phyloP scores from a whole-genome alignment of 1,139 yeast species.

The Debaryomyces nepalensis region DNA sequence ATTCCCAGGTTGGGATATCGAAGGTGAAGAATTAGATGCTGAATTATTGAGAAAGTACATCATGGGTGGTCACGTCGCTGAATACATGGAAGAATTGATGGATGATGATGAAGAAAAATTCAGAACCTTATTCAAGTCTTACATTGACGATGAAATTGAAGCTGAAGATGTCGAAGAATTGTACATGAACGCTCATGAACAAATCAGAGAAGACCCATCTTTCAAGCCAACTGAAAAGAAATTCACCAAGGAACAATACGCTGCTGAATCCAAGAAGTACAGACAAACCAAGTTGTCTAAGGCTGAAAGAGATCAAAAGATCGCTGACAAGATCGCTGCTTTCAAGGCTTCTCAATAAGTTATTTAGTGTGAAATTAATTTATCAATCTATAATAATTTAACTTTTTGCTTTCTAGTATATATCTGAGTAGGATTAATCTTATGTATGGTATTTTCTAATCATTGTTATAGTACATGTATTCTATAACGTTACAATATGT shows the following conservation, averaged over 20 bases:
- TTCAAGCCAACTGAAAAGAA: conserved; percentile 92
- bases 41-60: conserved; percentile 98
- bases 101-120: conserved; percentile 99
- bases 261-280: conserved; percentile 95
- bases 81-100: conserved; percentile 99
- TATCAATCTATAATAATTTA: conserved; percentile 7
- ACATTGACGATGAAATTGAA: conserved; percentile 96
- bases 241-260: conserved; percentile 97
- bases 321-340: conserved; percentile 91
- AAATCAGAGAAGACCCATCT: conserved; percentile 94
- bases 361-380: conserved; percentile 13
- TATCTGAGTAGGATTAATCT: conserved; percentile 6
- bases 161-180: conserved; percentile 96
- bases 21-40: conserved; percentile 96
- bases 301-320: conserved; percentile 88
- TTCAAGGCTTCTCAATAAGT: conserved; percentile 62
- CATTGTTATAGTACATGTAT: neutral
- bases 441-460: conserved; percentile 6
- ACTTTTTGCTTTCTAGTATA: conserved; percentile 9
- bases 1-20: conserved; percentile 99
- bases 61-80: conserved; percentile 99
- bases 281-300: conserved; percentile 84
- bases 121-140: conserved; percentile 94
- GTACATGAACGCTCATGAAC: conserved; percentile 92
- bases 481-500: neutral